Percentiles rank a stretch among this genome's conserved stretches.
Evolutionary conservation across 495 filamentous ascomycete species (phyloP).

Genomic region (Cercophora samala): DNA sequence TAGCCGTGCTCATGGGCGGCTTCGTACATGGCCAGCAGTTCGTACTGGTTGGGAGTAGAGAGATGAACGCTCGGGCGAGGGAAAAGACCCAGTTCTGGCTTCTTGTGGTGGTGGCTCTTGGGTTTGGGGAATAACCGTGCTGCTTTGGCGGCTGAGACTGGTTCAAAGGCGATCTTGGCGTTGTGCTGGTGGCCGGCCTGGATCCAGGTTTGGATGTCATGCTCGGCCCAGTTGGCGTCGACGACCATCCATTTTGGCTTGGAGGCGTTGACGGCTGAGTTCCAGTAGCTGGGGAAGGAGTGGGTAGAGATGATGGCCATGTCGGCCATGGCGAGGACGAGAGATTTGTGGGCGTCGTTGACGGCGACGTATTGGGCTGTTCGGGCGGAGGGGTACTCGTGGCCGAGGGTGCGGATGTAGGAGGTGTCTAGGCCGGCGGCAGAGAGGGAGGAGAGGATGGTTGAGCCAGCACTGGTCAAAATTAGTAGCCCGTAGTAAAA

Average conservation of each 20-base stretch:
- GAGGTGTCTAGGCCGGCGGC: slow-evolving; percentile 59
- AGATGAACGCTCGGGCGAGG: slow-evolving; percentile 65
- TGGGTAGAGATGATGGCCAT: slow-evolving; percentile 75
- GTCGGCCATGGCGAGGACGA: slow-evolving; percentile 88
- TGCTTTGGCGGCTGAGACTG: slow-evolving; percentile 80
- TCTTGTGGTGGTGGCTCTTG: slow-evolving; percentile 22
- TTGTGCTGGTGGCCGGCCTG: slow-evolving; percentile 49
- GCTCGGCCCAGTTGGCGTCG: slow-evolving; percentile 76
- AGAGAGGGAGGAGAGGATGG: slow-evolving; percentile 60
- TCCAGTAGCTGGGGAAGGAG: slow-evolving; percentile 54
- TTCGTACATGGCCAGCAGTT: slow-evolving; percentile 72
- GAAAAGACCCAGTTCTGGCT: slow-evolving; percentile 45
- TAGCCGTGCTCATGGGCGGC: slow-evolving; percentile 59
- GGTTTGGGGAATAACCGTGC: slow-evolving; percentile 58
- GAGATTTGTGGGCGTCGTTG: slow-evolving; percentile 76
- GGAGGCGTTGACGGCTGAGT: slow-evolving; percentile 50
- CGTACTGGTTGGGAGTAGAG: slow-evolving; percentile 75
- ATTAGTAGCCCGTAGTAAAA: neutral
- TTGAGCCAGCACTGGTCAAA: slow-evolving; percentile 56
- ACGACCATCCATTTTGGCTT: slow-evolving; percentile 72
- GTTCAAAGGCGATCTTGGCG: slow-evolving; percentile 75
- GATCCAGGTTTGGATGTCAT: slow-evolving; percentile 61
- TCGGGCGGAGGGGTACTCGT: slow-evolving; percentile 47
- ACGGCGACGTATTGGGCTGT: slow-evolving; percentile 91
- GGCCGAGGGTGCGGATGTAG: slow-evolving; percentile 57